These are phyloP conservation scores for Collybiopsis luxurians DNA, from an alignment of 768 basidiomycete genomes.

Conservation along the genomic window DNA sequence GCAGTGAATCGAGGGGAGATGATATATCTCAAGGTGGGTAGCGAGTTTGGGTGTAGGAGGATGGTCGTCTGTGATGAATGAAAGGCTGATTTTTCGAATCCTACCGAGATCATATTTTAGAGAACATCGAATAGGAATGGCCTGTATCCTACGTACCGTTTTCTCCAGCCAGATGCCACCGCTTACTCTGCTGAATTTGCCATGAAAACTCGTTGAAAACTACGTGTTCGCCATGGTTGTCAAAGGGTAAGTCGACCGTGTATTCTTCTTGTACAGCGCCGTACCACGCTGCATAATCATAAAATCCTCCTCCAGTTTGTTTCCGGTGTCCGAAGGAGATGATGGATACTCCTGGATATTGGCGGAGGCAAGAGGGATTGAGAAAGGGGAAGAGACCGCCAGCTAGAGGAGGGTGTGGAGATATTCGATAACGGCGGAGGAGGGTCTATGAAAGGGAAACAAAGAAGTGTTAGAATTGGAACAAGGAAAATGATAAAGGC, in stretches of 20 bases:
- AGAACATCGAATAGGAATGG: not conserved
- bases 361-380: slow-evolving; percentile 37
- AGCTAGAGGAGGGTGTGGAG: slow-evolving; percentile 57
- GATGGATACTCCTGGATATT: slow-evolving; percentile 46
- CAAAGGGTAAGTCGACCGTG: slow-evolving; percentile 69
- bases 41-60: slow-evolving; percentile 80
- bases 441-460: slow-evolving; percentile 45
- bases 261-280: slow-evolving; percentile 87
- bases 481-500: not conserved
- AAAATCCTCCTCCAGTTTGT: slow-evolving; percentile 69
- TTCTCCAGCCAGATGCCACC: slow-evolving; percentile 87
- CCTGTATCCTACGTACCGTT: slow-evolving; percentile 77
- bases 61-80: slow-evolving; percentile 90
- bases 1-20: slow-evolving; percentile 50
- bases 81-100: slow-evolving; percentile 94
- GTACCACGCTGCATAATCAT: slow-evolving; percentile 92
- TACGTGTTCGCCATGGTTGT: slow-evolving; percentile 64
- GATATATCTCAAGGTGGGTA: slow-evolving; percentile 33
- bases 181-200: slow-evolving; percentile 77
- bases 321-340: slow-evolving; percentile 70
- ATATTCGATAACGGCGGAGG: slow-evolving; percentile 67
- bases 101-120: slow-evolving; percentile 39
- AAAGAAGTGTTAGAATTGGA: too few relatives aligned
- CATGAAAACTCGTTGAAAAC: slow-evolving; percentile 78
- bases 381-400: slow-evolving; percentile 81